Evolutionary conservation across 148 eudicot species (phyloP), one percentile per base, ranked within the genome.

Genomic region (Linanthus parryae): DNA sequence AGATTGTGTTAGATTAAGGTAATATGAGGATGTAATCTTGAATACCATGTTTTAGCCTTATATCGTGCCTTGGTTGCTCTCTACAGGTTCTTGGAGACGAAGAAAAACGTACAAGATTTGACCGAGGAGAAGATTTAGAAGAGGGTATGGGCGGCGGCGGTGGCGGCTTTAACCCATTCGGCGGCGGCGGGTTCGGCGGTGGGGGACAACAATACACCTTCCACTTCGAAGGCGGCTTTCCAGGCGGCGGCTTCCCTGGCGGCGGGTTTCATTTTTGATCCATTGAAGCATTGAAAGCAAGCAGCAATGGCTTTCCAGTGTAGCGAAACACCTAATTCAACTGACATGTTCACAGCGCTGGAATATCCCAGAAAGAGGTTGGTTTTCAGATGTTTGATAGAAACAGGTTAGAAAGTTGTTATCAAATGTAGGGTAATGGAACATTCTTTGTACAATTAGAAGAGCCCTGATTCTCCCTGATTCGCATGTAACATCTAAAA

Each of bases 151-250:
- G 83, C 1, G 69, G 78, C 65, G 95, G 92, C 0, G 92, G 85
- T 41, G 98, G 84, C 46, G 95, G 98, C 44, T 86, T 83, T 62
- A 80, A 91, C 56, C 95, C 89, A 8, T 91, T 81, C 33, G 97
- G 97, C 15, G 96, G 82, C 5, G 81, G 81, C 10, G 88, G 94
- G n/a, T 88, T 78, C 26, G 97, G 97, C 15, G 96, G 82, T 5
- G 76, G 81, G 13, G 92, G 95, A 3, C 95, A 87, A 37, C 94
- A 84, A 51, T 91, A 51, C 55, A 91, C 98, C 21, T 91, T 91
- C 53, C 98, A 91, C 62, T 91, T 86, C 19, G 98, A 91, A 65
- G 98, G 98, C 25, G 97, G 97, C 8, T 88, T 84, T 58, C 90
- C 90, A 1, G 90, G 73, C 6, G 63, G 63, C 2, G 64, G 64